Evolutionary conservation across 2,329 filamentous ascomycete genomes (phyloP).

Genomic region (Rugonectria rugulosa): DNA sequence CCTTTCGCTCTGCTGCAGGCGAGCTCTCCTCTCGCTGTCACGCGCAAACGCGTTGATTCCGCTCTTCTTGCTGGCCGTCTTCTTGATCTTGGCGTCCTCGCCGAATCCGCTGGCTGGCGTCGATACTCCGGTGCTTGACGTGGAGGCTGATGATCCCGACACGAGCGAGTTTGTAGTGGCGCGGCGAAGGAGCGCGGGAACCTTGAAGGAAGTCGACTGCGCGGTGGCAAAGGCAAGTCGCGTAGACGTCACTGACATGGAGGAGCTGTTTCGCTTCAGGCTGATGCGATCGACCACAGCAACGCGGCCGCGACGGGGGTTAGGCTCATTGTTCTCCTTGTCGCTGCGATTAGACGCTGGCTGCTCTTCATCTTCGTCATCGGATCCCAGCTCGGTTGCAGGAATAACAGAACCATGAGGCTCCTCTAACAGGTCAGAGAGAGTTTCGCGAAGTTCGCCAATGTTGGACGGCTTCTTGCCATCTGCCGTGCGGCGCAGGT

Average conservation of each 20-base stretch:
- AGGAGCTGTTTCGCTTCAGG: constrained; percentile 66
- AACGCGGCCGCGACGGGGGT: constrained; percentile 47
- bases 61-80: constrained; percentile 66
- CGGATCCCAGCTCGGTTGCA: constrained; percentile 48
- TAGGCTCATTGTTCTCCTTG: constrained; percentile 58
- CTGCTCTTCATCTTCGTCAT: constrained; percentile 52
- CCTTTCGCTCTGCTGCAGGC: constrained; percentile 63
- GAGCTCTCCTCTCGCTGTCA: constrained; percentile 64
- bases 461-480: constrained; percentile 76
- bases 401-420: constrained; percentile 59
- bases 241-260: constrained; percentile 39
- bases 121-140: constrained; percentile 44
- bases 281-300: constrained; percentile 77
- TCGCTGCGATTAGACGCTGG: constrained; percentile 43
- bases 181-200: constrained; percentile 74
- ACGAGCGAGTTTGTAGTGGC: constrained; percentile 73
- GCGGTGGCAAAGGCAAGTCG: constrained; percentile 65
- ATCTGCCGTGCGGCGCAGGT: constrained; percentile 67
- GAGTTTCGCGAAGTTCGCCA: constrained; percentile 81
- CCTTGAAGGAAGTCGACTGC: constrained; percentile 63
- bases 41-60: constrained; percentile 68
- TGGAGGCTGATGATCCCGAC: constrained; percentile 45
- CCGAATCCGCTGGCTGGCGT: constrained; percentile 49
- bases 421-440: constrained; percentile 84
- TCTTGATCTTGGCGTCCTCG: constrained; percentile 65